These are phyloP conservation scores for Xerophyta viscosa DNA, from an alignment of 106 monocot genomes.

Conservation along the genomic window DNA sequence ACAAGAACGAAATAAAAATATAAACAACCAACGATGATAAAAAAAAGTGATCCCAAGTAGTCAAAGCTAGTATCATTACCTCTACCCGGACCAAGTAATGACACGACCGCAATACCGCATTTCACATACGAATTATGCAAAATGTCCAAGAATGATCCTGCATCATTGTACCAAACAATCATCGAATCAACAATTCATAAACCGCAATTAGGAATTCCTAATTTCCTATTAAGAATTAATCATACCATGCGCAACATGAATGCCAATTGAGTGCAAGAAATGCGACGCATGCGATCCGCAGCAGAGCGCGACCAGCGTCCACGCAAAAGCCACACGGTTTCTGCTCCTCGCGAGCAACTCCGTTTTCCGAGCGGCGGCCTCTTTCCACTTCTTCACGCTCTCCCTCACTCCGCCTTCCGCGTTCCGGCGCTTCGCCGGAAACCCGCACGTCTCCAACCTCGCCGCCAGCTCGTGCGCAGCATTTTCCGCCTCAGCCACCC, in stretches of 20 bases:
- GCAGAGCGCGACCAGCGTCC: slow-evolving; percentile 98
- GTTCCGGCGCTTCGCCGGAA: slow-evolving; percentile 63
- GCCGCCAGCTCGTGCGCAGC: slow-evolving; percentile 67
- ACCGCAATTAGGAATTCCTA: too few relatives aligned
- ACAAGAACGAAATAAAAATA: too few relatives aligned
- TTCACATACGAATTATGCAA: slow-evolving; percentile 90
- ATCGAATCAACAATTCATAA: too few relatives aligned
- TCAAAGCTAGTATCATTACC: slow-evolving; percentile 29
- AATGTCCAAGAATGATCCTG: slow-evolving; percentile 70
- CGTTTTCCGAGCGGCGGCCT: slow-evolving; percentile 25
- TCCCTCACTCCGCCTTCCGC: slow-evolving; percentile 58
- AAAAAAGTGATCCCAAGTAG: too few relatives aligned
- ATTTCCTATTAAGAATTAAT: too few relatives aligned
- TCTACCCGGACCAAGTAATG: slow-evolving; percentile 91
- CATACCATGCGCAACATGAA: slow-evolving; percentile 85
- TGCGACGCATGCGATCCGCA: slow-evolving; percentile 85
- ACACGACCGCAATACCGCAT: slow-evolving; percentile 58
- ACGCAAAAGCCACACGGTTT: slow-evolving; percentile 72
- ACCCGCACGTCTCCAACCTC: slow-evolving; percentile 71
- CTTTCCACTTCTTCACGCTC: slow-evolving; percentile 78
- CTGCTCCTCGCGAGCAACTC: slow-evolving; percentile 46
- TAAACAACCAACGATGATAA: too few relatives aligned
- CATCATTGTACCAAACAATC: too few relatives aligned
- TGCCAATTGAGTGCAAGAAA: slow-evolving; percentile 69
- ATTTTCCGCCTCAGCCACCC: slow-evolving; percentile 5